phyloP scores from a whole-genome alignment of 768 basidiomycete species.

The Amanita subjunquillea region DNA sequence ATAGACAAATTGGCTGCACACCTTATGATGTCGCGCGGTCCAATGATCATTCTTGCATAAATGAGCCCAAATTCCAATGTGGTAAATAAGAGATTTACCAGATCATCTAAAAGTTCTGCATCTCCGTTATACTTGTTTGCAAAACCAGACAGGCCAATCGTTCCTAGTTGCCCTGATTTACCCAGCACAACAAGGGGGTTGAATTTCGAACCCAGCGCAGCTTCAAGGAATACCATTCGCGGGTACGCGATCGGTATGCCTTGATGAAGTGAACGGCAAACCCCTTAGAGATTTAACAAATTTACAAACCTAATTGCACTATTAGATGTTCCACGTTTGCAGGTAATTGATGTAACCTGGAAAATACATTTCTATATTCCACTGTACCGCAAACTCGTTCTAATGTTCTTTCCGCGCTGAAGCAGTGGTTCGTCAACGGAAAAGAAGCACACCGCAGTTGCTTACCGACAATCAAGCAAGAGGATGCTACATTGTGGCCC shows the following conservation, averaged over 20 bases:
- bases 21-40: slow-evolving; percentile 78
- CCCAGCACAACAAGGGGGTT: slow-evolving; percentile 80
- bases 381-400: slow-evolving; percentile 66
- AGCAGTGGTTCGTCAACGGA: background rate
- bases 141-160: slow-evolving; percentile 56
- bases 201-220: slow-evolving; percentile 64
- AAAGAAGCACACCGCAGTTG: slow-evolving; percentile 2
- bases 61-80: background rate
- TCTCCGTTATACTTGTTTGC: slow-evolving; percentile 89
- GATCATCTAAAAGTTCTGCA: slow-evolving; percentile 88
- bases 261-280: slow-evolving; percentile 12
- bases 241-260: slow-evolving; percentile 87
- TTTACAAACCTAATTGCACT: slow-evolving; percentile 56
- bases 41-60: slow-evolving; percentile 74
- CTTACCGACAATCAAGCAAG: slow-evolving; percentile 74
- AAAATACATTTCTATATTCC: slow-evolving; percentile 70
- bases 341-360: slow-evolving; percentile 51
- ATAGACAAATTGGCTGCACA: slow-evolving; percentile 13
- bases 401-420: slow-evolving; percentile 77
- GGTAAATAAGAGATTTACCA: slow-evolving; percentile 32
- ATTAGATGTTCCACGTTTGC: slow-evolving; percentile 69
- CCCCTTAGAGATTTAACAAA: background rate
- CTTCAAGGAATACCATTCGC: slow-evolving; percentile 83
- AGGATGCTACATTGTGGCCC: slow-evolving; percentile 72
- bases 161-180: slow-evolving; percentile 42